Percentiles rank a stretch among this genome's conserved stretches.
These are phyloP conservation scores for Monilinia polystroma DNA, from an alignment of 2,329 filamentous ascomycete species.

Conservation along the genomic window DNA sequence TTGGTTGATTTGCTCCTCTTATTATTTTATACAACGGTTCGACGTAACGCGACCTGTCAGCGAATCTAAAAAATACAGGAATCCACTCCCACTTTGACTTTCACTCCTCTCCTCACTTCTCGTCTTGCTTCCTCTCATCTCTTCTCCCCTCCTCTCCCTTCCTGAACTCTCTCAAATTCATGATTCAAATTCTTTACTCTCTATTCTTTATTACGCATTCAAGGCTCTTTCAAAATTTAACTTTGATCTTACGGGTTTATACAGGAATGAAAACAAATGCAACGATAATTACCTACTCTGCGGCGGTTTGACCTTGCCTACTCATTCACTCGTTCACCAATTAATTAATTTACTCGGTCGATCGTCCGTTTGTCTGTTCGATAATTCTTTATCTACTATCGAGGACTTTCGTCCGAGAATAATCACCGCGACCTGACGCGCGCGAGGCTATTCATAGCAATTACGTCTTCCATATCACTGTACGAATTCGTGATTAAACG, in stretches of 20 bases:
- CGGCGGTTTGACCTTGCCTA: no score
- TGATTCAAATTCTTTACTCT: not conserved
- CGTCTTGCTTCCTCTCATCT: not conserved
- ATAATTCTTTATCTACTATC: not conserved
- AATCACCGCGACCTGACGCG: conserved; percentile 6
- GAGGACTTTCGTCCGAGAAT: conserved; percentile 1
- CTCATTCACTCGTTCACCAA: not conserved
- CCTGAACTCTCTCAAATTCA: not conserved
- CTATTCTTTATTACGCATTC: not conserved
- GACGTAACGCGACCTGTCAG: not conserved
- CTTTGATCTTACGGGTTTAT: not conserved
- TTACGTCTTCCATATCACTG: not conserved
- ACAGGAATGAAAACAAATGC: not conserved
- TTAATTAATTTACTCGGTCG: not conserved
- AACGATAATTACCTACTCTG: not conserved
- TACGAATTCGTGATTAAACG: not conserved
- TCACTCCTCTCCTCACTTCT: no score
- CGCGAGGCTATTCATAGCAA: conserved; percentile 1
- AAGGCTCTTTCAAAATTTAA: not conserved
- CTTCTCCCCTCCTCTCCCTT: not conserved
- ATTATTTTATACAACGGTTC: no score
- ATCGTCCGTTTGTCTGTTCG: no score
- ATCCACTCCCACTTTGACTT: not conserved
- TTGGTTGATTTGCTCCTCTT: no score
- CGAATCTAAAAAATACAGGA: not conserved